Base-by-base conservation (phyloP, 345 rosid genomes). In the Eutrema heterophyllum region DNA sequence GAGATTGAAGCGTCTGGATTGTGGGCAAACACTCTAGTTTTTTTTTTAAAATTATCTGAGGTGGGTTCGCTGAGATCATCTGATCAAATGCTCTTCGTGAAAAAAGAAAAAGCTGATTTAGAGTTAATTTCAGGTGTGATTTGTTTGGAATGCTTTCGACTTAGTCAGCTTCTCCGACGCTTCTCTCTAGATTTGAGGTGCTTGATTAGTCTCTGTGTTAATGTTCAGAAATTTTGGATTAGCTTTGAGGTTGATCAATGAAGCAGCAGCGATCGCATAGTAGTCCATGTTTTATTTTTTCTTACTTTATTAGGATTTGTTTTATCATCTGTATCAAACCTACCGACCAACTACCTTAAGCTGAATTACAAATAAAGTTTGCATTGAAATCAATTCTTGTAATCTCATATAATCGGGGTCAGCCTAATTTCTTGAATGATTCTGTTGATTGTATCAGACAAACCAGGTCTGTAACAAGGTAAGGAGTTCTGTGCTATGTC, bases 401-500 rank as follows among this genome's bases (percentile, higher is more conserved):
- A 32, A 32, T 68, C 43, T 21, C 54, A 39, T 57, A 21, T 9
- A 30, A 39, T 6, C 5, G 7, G 45, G 14, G n/a, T 15, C 50
- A 48, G 8, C 13, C 41, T 52, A n/a, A n/a, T n/a, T n/a, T n/a
- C n/a, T 16, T 32, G 53, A 52, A 14, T 44, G 55, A 43, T 21
- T 56, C 35, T 65, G 66, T 49, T 67, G 61, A 49, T 74, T 14
- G 52, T 66, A 27, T 13, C 11, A n/a, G n/a, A n/a, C n/a, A n/a
- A n/a, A n/a, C n/a, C n/a, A 46, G 65, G 41, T 32, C 2, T n/a
- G 38, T n/a, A 7, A 41, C 62, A 33, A 53, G 27, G 24, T 71
- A 51, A 73, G 32, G 64, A 51, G 11, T 27, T 58, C 27, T 10
- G 29, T 57, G 86, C 78, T 7, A 84, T 86, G 50, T 74, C 86